Evolutionary conservation across 108 stramenopile species (phyloP).

Genomic region (Fragilaria crotonensis): DNA sequence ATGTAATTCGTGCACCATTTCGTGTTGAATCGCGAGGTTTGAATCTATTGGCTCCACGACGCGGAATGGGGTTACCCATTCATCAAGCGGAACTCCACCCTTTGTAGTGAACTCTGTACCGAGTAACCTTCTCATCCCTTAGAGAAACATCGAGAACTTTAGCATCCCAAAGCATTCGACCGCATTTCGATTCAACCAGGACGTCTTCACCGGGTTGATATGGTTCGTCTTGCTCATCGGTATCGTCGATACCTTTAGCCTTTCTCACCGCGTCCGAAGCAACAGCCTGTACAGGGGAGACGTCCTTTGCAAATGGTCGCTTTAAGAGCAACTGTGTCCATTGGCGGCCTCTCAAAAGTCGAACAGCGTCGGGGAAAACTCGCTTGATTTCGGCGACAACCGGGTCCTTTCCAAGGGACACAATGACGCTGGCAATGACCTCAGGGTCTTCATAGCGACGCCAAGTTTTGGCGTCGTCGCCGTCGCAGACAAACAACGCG

Average conservation of each 20-base stretch:
- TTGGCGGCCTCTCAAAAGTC: conserved; percentile 33
- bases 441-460: conserved; percentile 56
- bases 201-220: conserved; percentile 64
- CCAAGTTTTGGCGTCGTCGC: conserved; percentile 27
- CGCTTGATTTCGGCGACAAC: conserved; percentile 49
- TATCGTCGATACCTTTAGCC: conserved; percentile 3
- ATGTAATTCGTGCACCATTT: conserved; percentile 40
- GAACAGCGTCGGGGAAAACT: conserved; percentile 42
- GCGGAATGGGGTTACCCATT: conserved; percentile 64
- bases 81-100: conserved; percentile 77
- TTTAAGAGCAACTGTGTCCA: conserved; percentile 57
- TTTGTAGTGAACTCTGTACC: conserved; percentile 69
- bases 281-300: not conserved
- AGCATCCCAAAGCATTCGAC: conserved; percentile 64
- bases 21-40: conserved; percentile 38
- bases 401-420: conserved; percentile 52
- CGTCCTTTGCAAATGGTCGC: conserved; percentile 19
- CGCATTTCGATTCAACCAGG: conserved; percentile 60
- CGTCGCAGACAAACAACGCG: conserved; percentile 50
- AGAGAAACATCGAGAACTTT: conserved; percentile 43
- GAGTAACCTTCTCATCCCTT: conserved; percentile 26
- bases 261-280: not conserved
- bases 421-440: conserved; percentile 71
- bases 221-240: conserved; percentile 5
- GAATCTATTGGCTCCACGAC: conserved; percentile 65